Evolutionary conservation across 495 filamentous ascomycete species (phyloP).

Genomic region (Hyaloscypha variabilis): DNA sequence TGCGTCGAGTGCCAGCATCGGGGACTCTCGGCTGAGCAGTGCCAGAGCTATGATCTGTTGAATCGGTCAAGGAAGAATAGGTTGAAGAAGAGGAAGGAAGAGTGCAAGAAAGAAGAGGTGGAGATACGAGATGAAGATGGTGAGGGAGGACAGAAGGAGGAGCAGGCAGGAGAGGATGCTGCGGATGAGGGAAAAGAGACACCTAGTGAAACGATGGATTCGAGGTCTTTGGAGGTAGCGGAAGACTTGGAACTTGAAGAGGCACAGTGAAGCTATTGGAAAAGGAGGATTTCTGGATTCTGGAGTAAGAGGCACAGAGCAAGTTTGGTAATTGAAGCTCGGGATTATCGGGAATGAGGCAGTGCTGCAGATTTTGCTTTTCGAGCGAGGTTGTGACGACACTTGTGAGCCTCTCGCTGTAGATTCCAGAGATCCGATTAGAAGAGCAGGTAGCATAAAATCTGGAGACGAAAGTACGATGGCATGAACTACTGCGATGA

Average conservation of each 20-base stretch:
- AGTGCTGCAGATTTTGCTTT: neutral
- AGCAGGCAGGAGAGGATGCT: no score
- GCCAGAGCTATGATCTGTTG: neutral
- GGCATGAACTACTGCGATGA: neutral
- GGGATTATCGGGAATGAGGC: neutral
- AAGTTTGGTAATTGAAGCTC: neutral
- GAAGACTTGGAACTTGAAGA: neutral
- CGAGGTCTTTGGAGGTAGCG: neutral
- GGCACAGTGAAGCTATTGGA: neutral
- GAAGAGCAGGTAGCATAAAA: neutral
- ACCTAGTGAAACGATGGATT: neutral
- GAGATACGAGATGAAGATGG: neutral
- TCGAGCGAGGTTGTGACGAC: neutral
- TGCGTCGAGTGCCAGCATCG: neutral
- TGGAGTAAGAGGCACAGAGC: neutral
- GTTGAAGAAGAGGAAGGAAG: neutral
- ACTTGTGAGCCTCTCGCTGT: neutral
- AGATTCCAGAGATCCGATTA: neutral
- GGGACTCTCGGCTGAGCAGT: neutral
- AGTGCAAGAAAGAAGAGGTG: neutral
- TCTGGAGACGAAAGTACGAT: neutral
- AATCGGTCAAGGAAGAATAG: neutral
- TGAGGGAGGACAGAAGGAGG: neutral
- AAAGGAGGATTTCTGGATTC: neutral
- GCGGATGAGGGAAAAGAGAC: neutral